A percentile compares a stretch with the other conserved stretches of the same genome.
These are phyloP conservation scores for Silene uniflora DNA, from an alignment of 148 eudicot species.

Conservation along the genomic window DNA sequence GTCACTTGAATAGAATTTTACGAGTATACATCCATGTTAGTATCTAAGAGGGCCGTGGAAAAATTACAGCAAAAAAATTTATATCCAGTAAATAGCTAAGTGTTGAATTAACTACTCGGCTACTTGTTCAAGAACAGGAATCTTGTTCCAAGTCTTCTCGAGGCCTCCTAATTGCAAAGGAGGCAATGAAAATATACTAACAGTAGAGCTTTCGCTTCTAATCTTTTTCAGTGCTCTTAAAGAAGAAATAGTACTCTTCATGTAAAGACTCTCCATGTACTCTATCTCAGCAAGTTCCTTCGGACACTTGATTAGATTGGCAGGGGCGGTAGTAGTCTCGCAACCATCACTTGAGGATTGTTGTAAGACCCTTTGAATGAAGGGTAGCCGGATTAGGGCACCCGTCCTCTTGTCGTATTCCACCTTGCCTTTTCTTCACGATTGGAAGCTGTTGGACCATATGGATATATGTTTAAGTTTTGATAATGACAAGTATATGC, in stretches of 20 bases:
- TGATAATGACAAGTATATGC: no score
- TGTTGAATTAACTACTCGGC: slow-evolving; percentile 36
- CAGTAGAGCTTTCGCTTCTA: slow-evolving; percentile 78
- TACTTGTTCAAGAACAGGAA: slow-evolving; percentile 55
- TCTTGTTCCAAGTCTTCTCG: slow-evolving; percentile 65
- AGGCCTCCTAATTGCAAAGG: slow-evolving; percentile 53
- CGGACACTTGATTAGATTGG: slow-evolving; percentile 34
- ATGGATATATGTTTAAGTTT: no score
- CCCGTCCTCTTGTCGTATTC: slow-evolving; percentile 90
- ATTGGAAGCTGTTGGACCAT: no score
- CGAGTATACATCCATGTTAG: slow-evolving; percentile 33
- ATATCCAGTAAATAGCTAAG: neutral
- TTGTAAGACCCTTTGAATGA: slow-evolving; percentile 78
- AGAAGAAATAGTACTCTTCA: slow-evolving; percentile 80
- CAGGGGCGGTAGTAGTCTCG: slow-evolving; percentile 30
- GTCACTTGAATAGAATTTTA: slow-evolving; percentile 16
- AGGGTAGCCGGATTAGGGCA: slow-evolving; percentile 74
- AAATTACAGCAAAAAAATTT: slow-evolving; percentile 11
- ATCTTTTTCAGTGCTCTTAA: slow-evolving; percentile 63
- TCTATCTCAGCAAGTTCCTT: slow-evolving; percentile 71
- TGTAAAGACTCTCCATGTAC: slow-evolving; percentile 66
- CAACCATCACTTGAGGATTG: slow-evolving; percentile 48
- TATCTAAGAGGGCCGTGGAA: slow-evolving; percentile 14
- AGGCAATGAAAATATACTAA: slow-evolving; percentile 74
- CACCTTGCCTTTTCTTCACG: no score